Conservation (phyloP, 2,329 filamentous ascomycete species). For the Colletotrichum tabaci region DNA sequence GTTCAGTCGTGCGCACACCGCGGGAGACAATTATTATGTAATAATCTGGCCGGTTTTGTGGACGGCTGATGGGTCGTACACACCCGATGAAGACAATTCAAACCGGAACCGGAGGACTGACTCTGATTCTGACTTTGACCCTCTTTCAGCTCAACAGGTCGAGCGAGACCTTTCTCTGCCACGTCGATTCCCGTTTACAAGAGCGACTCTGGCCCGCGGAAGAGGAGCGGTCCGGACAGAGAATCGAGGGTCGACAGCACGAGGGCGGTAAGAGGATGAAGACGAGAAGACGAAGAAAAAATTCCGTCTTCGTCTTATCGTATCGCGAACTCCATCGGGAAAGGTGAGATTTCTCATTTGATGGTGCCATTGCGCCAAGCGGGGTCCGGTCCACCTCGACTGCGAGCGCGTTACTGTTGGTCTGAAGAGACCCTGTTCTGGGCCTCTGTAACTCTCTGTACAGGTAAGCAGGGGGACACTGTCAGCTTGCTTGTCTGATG, state of each 20-base stretch:
- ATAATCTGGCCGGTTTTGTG: background rate
- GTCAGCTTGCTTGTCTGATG: too few species aligned
- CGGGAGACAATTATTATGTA: conserved; percentile 3
- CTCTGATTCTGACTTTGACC: too few species aligned
- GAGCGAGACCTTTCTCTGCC: background rate
- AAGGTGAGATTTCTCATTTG: conserved; percentile 41
- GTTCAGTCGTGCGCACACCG: too few species aligned
- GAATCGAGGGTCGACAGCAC: background rate
- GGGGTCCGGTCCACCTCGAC: conserved; percentile 28
- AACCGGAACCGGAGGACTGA: too few species aligned
- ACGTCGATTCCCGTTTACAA: background rate
- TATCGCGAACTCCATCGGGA: conserved; percentile 34
- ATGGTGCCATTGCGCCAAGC: conserved; percentile 40
- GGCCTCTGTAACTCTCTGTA: too few species aligned
- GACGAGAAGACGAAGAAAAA: conserved; percentile 14
- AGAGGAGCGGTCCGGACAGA: background rate
- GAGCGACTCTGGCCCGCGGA: background rate
- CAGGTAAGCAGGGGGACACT: too few species aligned
- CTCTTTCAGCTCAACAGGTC: conserved; percentile 11
- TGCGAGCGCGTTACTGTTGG: conserved; percentile 15
- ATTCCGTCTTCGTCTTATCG: conserved; percentile 36
- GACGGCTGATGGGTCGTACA: background rate
- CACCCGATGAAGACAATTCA: too few species aligned
- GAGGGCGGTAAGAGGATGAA: too few species aligned
- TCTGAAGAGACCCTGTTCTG: too few species aligned